Evolutionary conservation across 1,284 basidiomycete genomes (phyloP).

Genomic region (Neonothopanus nambi): DNA sequence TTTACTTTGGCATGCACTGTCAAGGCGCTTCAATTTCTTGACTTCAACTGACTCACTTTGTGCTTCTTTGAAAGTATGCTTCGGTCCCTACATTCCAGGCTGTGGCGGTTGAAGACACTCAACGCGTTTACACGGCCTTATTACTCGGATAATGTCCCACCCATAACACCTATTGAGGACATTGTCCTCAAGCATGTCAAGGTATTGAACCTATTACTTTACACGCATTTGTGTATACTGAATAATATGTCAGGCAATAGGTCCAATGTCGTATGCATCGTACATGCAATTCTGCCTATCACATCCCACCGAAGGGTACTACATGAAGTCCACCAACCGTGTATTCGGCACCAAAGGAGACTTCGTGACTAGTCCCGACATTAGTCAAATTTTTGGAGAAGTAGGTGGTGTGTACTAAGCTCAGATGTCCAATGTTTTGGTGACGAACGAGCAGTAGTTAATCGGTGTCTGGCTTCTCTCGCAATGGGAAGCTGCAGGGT

Average conservation of each 20-base stretch:
- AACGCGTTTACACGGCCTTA: not conserved
- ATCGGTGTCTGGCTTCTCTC: constrained; percentile 85
- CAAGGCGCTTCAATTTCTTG: no score
- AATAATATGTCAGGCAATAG: constrained; percentile 62
- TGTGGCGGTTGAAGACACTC: not conserved
- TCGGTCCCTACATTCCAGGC: not conserved
- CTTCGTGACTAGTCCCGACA: constrained; percentile 97
- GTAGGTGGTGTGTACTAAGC: constrained; percentile 43
- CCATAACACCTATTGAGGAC: constrained; percentile 11
- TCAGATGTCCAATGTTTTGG: constrained; percentile 15
- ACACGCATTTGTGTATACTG: not conserved
- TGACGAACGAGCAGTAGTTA: constrained; percentile 59
- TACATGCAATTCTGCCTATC: constrained; percentile 90
- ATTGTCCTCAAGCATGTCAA: constrained; percentile 13
- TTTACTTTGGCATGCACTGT: not conserved
- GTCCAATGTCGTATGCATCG: constrained; percentile 81
- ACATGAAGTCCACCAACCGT: constrained; percentile 70
- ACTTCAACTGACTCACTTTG: not conserved
- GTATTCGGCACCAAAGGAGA: constrained; percentile 90
- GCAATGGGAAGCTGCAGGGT: constrained; percentile 69
- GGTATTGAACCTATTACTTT: not conserved
- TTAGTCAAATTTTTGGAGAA: constrained; percentile 97
- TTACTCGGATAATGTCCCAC: not conserved
- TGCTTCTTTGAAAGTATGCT: not conserved
- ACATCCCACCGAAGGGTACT: constrained; percentile 89